Evolutionary conservation across 2,329 filamentous ascomycete species (phyloP).

Genomic region (Epichloe sibirici): DNA sequence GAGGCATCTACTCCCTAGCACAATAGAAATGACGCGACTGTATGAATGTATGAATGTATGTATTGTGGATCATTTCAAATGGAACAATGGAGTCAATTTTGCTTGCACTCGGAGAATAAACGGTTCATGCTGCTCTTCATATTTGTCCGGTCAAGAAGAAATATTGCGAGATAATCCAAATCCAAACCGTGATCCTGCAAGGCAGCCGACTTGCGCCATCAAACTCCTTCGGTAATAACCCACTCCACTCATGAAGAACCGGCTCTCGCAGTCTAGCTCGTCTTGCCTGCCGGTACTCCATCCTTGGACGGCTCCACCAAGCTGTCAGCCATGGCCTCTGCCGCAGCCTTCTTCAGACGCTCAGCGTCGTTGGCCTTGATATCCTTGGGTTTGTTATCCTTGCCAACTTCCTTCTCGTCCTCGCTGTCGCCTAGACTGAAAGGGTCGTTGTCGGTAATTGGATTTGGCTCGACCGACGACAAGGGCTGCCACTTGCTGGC

Average conservation of each 20-base stretch:
- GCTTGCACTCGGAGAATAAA: slow-evolving; percentile 1
- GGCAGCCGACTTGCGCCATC: neutral
- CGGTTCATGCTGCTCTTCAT: neutral
- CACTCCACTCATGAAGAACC: neutral
- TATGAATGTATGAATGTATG: neutral
- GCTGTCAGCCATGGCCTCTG: slow-evolving; percentile 46
- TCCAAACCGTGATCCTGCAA: neutral
- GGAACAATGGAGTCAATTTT: neutral
- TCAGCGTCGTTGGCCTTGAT: slow-evolving; percentile 45
- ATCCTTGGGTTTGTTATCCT: slow-evolving; percentile 37
- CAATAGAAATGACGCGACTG: neutral
- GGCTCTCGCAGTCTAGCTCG: slow-evolving; percentile 15
- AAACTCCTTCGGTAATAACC: neutral
- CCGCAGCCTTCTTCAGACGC: slow-evolving; percentile 52
- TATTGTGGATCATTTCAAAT: neutral
- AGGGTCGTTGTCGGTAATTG: slow-evolving; percentile 82
- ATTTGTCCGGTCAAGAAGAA: neutral
- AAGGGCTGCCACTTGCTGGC: slow-evolving; percentile 95
- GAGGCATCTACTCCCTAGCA: neutral
- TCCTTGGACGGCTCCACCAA: slow-evolving; percentile 31
- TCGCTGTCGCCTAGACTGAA: slow-evolving; percentile 95
- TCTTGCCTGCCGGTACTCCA: slow-evolving; percentile 20
- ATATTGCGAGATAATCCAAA: neutral
- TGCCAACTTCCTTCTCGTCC: slow-evolving; percentile 58
- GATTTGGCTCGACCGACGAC: slow-evolving; percentile 66